Evolutionary conservation across 768 basidiomycete species (phyloP).

Genomic region (Psilocybe tampanensis): DNA sequence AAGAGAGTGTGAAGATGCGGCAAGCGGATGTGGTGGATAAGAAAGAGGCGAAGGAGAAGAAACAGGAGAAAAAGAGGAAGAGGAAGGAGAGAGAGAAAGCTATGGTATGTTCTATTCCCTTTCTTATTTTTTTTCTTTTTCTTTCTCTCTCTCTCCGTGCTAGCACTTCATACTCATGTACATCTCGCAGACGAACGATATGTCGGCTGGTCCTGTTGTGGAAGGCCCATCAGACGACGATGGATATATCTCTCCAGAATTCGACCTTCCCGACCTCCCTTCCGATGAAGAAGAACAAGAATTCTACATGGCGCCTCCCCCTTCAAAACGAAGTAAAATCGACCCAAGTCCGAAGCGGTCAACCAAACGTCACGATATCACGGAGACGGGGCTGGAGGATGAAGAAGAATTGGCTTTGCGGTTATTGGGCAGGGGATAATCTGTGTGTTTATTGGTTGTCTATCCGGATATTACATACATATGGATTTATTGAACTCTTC

Average conservation of each 20-base stretch:
- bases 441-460: background rate
- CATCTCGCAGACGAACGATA: slow-evolving; percentile 26
- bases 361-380: slow-evolving; percentile 5
- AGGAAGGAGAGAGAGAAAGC: slow-evolving; percentile 75
- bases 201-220: slow-evolving; percentile 32
- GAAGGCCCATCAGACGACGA: slow-evolving; percentile 46
- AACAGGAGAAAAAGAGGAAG: slow-evolving; percentile 90
- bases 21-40: slow-evolving; percentile 76
- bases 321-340: slow-evolving; percentile 28
- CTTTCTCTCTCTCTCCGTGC: no score
- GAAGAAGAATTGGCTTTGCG: slow-evolving; percentile 61
- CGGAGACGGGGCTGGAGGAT: slow-evolving; percentile 30
- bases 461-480: no score
- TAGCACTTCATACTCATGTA: no score
- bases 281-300: slow-evolving; percentile 33
- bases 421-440: slow-evolving; percentile 38
- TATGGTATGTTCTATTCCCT: slow-evolving; percentile 34
- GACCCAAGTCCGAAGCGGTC: slow-evolving; percentile 6
- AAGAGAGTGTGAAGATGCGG: slow-evolving; percentile 73
- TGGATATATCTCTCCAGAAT: slow-evolving; percentile 73
- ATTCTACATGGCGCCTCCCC: slow-evolving; percentile 32
- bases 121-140: no score
- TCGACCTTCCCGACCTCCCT: slow-evolving; percentile 47
- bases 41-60: slow-evolving; percentile 84
- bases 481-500: no score